These are phyloP conservation scores for Aegilops tauschii DNA, from an alignment of 176 grass and related monocot genomes.

Conservation along the genomic window DNA sequence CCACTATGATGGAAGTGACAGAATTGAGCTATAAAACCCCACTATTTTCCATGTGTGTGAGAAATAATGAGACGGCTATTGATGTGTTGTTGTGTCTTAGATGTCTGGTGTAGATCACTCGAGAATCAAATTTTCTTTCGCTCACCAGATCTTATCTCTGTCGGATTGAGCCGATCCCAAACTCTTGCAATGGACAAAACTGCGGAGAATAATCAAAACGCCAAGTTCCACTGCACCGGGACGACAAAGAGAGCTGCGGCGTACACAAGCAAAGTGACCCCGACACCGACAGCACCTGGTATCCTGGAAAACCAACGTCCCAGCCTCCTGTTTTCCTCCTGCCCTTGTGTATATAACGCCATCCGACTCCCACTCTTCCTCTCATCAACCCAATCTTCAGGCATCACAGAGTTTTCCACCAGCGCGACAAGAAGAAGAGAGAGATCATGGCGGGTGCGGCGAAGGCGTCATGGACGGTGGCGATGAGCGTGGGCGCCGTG, in stretches of 20 bases:
- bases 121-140: no score
- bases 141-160: no score
- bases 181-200: no score
- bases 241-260: background rate
- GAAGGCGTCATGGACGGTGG: constrained; percentile 34
- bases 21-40: no score
- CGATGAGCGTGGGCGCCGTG: constrained; percentile 49
- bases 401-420: background rate
- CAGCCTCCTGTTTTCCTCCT: background rate
- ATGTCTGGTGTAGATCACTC: no score
- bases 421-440: background rate
- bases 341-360: background rate
- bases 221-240: background rate
- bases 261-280: background rate
- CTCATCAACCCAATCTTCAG: background rate
- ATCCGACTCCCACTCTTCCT: background rate
- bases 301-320: background rate
- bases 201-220: no score
- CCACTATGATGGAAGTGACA: no score
- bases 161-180: no score
- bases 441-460: background rate
- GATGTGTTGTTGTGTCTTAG: no score
- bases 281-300: background rate
- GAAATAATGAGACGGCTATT: no score
- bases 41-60: no score